phyloP scores from a whole-genome alignment of 2,329 filamentous ascomycete species.

The Monilinia polystroma region DNA sequence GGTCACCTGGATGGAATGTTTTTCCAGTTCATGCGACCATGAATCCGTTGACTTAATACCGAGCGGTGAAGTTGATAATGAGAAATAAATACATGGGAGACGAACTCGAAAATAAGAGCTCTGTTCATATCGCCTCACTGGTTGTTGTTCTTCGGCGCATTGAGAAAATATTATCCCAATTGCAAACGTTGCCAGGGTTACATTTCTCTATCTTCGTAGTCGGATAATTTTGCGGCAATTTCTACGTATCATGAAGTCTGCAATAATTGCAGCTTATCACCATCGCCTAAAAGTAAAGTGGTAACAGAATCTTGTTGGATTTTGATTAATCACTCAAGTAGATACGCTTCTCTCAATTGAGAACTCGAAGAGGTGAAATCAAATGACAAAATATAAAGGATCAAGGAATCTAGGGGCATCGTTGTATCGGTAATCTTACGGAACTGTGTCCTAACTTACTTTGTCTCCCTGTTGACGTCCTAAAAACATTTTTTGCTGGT shows the following conservation, averaged over 20 bases:
- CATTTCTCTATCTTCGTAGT: too few relatives aligned
- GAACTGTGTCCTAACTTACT: background rate
- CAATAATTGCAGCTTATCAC: too few relatives aligned
- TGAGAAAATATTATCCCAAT: too few relatives aligned
- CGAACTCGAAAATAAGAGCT: background rate
- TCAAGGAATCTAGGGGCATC: background rate
- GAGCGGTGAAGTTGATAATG: background rate
- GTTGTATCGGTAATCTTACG: background rate
- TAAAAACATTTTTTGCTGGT: background rate
- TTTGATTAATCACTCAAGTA: background rate
- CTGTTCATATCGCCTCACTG: background rate
- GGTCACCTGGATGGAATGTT: background rate
- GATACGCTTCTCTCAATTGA: background rate
- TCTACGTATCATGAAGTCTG: too few relatives aligned
- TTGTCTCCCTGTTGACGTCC: background rate
- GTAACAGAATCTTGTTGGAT: background rate
- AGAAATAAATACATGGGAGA: background rate
- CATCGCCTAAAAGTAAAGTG: background rate
- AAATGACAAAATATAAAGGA: background rate
- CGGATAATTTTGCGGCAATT: too few relatives aligned
- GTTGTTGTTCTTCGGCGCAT: too few relatives aligned
- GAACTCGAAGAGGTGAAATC: background rate
- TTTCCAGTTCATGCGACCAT: background rate
- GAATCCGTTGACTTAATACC: background rate
- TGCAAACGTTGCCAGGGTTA: too few relatives aligned